phyloP scores from a whole-genome alignment of 1,284 basidiomycete genomes.

The Malassezia japonica region DNA sequence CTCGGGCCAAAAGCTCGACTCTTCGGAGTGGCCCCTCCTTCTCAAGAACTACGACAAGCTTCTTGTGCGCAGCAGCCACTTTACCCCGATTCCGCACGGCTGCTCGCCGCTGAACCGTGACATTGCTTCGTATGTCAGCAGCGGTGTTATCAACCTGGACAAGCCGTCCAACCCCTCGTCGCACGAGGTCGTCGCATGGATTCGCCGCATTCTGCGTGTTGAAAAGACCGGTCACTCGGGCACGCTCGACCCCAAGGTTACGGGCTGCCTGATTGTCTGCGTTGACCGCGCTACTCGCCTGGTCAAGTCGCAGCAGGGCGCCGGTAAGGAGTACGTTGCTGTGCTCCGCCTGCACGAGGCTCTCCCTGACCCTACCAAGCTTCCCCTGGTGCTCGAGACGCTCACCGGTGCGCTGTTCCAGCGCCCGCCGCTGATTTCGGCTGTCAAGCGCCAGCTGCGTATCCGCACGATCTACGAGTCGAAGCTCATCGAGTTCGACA shows the following conservation, averaged over 20 bases:
- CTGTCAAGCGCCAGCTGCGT: constrained; percentile 95
- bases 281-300: constrained; percentile 98
- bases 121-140: constrained; percentile 81
- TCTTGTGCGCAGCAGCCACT: constrained; percentile 87
- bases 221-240: constrained; percentile 98
- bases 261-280: constrained; percentile 95
- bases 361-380: constrained; percentile 69
- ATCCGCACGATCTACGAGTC: constrained; percentile 96
- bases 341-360: constrained; percentile 82
- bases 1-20: constrained; percentile 56
- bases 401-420: constrained; percentile 97
- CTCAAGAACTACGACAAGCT: constrained; percentile 81
- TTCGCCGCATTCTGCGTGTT: constrained; percentile 84
- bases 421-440: constrained; percentile 94
- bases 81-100: constrained; percentile 91
- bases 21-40: constrained; percentile 92
- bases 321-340: constrained; percentile 98
- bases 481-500: constrained; percentile 92
- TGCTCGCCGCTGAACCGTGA: constrained; percentile 86
- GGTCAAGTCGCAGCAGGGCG: constrained; percentile 97
- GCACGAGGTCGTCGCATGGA: constrained; percentile 99
- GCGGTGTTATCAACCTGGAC: constrained; percentile 97
- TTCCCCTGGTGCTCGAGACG: constrained; percentile 88
- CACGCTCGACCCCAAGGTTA: constrained; percentile 97
- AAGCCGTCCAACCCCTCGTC: constrained; percentile 99